These are phyloP conservation scores for Ulota crispa DNA, from an alignment of 225 moss, liverwort and hornwort genomes.

Conservation along the genomic window DNA sequence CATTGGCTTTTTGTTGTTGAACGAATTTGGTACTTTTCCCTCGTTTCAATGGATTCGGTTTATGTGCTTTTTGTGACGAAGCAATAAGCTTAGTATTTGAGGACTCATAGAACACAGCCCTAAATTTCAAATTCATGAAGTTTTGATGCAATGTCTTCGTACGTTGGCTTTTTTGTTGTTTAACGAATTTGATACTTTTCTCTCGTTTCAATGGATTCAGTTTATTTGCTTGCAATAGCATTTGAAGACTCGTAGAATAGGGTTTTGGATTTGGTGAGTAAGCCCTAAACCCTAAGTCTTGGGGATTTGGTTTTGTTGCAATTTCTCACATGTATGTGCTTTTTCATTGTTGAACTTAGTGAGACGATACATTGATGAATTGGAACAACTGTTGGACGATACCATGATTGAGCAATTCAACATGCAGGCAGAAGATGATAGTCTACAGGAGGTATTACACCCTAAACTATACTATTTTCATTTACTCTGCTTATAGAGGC, in stretches of 20 bases:
- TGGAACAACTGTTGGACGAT: constrained; percentile 75
- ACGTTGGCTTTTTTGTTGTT: not conserved
- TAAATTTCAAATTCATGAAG: not conserved
- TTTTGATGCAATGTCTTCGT: not conserved
- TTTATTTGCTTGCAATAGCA: too few relatives aligned
- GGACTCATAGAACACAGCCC: too few relatives aligned
- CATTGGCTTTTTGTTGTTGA: too few relatives aligned
- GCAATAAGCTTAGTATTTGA: too few relatives aligned
- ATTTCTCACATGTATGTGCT: not conserved
- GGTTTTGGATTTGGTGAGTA: not conserved
- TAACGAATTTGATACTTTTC: not conserved
- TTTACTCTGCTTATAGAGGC: not conserved
- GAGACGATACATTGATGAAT: constrained; percentile 77
- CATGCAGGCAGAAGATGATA: constrained; percentile 71
- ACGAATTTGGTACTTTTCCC: too few relatives aligned
- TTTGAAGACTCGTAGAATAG: not conserved
- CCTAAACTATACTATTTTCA: not conserved
- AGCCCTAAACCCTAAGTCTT: not conserved
- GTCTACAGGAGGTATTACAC: constrained; percentile 67
- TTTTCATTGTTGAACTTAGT: constrained; percentile 31
- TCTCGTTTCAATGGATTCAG: too few relatives aligned
- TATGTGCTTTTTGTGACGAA: too few relatives aligned
- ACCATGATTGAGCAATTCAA: constrained; percentile 68
- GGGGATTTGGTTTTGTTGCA: not conserved
- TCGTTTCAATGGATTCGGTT: too few relatives aligned